Percentiles rank a stretch among this genome's conserved stretches.
Conservation (phyloP, 1,284 basidiomycete genomes). For the Sporisorium sorghi region DNA sequence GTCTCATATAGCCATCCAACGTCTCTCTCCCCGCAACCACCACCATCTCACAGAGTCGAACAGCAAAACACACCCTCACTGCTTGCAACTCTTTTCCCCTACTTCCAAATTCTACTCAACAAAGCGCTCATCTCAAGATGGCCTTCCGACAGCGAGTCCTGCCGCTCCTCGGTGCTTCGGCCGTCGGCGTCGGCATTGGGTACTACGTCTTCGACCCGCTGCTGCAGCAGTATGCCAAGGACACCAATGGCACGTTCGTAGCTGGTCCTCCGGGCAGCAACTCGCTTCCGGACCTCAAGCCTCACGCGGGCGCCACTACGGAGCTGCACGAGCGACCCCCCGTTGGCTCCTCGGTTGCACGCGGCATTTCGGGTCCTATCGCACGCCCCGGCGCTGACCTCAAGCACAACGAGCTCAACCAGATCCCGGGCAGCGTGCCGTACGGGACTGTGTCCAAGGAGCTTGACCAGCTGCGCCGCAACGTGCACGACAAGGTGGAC, state of each 20-base stretch:
- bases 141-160: slow-evolving; percentile 48
- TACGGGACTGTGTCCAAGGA: slow-evolving; percentile 50
- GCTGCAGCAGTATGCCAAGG: slow-evolving; percentile 47
- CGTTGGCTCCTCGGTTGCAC: slow-evolving; percentile 46
- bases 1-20: neutral
- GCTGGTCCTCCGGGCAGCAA: slow-evolving; percentile 38
- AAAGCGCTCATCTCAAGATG: slow-evolving; percentile 19
- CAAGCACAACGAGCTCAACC: slow-evolving; percentile 35
- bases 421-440: slow-evolving; percentile 33
- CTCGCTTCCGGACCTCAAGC: slow-evolving; percentile 45
- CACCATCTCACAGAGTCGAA: slow-evolving; percentile 5
- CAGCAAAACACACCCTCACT: neutral
- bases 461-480: slow-evolving; percentile 31
- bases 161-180: slow-evolving; percentile 44
- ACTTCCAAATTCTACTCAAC: slow-evolving; percentile 1
- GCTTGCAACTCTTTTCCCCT: neutral
- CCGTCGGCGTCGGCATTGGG: slow-evolving; percentile 50
- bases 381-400: slow-evolving; percentile 45
- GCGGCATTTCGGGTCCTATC: slow-evolving; percentile 41
- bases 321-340: slow-evolving; percentile 48
- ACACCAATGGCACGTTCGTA: slow-evolving; percentile 49
- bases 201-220: slow-evolving; percentile 56
- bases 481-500: slow-evolving; percentile 35
- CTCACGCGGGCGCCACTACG: slow-evolving; percentile 20
- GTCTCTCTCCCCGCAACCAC: neutral